phyloP scores from a whole-genome alignment of 108 stramenopile genomes.

The Cyclostephanos tholiformis region DNA sequence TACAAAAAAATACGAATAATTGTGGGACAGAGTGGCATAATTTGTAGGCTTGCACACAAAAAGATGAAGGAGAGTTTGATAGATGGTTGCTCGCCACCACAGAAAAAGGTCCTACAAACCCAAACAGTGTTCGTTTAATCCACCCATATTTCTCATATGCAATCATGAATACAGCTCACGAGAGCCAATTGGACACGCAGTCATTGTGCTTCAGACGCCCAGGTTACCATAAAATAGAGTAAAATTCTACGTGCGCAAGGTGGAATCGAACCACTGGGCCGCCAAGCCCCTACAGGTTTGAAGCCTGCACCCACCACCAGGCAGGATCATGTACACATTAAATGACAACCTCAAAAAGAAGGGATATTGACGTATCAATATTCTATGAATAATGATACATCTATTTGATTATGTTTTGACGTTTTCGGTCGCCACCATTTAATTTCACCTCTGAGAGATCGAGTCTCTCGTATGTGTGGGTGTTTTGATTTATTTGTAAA shows the following conservation, averaged over 20 bases:
- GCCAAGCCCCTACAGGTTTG: slow-evolving; percentile 84
- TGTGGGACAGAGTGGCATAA: no score
- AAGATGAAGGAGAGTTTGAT: no score
- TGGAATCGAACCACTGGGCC: slow-evolving; percentile 89
- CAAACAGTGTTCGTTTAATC: no score
- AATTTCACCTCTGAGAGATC: slow-evolving; percentile 26
- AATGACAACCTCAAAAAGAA: neutral
- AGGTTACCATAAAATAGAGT: no score
- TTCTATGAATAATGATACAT: neutral
- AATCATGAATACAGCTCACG: no score
- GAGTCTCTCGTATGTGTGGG: slow-evolving; percentile 12
- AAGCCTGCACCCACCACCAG: slow-evolving; percentile 87
- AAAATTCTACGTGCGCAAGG: slow-evolving; percentile 91
- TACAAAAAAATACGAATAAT: no score
- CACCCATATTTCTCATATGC: no score
- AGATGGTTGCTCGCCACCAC: no score
- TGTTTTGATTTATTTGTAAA: slow-evolving; percentile 1
- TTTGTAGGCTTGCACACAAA: no score
- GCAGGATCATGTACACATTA: slow-evolving; percentile 79
- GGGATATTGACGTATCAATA: neutral
- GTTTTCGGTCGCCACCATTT: slow-evolving; percentile 39
- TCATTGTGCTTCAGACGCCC: no score
- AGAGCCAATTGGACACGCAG: no score
- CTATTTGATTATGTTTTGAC: slow-evolving; percentile 2
- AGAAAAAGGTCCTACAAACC: no score